Evolutionary conservation across 495 filamentous ascomycete species (phyloP), one percentile per base, ranked within the genome.

Genomic region (Sabuloglossum arenarium): DNA sequence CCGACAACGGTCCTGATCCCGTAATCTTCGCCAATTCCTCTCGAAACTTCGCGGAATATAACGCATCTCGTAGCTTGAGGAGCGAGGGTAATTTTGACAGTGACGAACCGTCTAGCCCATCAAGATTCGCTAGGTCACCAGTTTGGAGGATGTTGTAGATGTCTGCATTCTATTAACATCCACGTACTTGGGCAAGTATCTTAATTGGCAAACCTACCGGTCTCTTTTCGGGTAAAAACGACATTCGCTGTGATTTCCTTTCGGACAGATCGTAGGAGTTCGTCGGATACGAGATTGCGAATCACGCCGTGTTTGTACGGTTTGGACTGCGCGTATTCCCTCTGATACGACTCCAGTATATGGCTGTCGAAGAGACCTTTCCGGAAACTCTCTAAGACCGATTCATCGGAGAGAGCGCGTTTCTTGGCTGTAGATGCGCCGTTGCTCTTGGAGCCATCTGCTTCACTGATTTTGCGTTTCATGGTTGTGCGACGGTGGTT

Each of bases 101-200:
- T 30, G 88, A 85, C 0, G 82, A 77, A 63, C 87, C 79, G 54
- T 93, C 85, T 6, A 99, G 74, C 4, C 91, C 91, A 68, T 94
- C 88, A 45, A 99, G 80, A 66, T 99, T 99, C 9, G 91, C 93
- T 19, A 99, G 75, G 65, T 99, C 91, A 55, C 91, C 91, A 29
- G 90, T 96, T 70, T 97, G 91, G 74, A 96, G 89, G 66, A 97
- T 96, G 68, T 91, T 94, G 75, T 99, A 99, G 69, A 99, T 97
- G 68, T 99, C 93, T 51, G 25, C 10, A 10, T 16, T 43, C 14
- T 39, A 16, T 39, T 16, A 39, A 39, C 12, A 39, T 6, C 5
- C 3, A 16, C 12, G 16, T 39, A 39, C 6, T 39, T n/a, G 6
- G 6, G 34, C 34, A 39, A 16, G 34, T 16, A 12, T 39, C 34